Base-by-base conservation (phyloP, 1,284 basidiomycete species). In the Fomitiporia mediterranea region DNA sequence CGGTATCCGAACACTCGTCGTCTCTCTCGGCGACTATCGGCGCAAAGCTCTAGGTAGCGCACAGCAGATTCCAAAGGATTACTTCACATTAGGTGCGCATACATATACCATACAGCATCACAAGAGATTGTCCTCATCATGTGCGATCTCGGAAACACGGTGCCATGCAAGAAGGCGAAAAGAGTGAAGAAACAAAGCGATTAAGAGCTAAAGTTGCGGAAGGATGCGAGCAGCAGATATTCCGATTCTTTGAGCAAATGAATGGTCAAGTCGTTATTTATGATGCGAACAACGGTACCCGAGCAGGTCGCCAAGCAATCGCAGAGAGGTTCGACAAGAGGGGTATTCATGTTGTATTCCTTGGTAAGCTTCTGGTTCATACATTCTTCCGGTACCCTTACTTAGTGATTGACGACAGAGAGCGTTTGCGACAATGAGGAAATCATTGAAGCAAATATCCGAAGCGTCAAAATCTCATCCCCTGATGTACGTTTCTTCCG, bases 221-320 rank as follows among this genome's bases (percentile, higher is more conserved):
- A 2, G 91, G 88, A 15, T 90, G 97, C 62, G 94, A 98, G 71
- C 79, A 89, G 66, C 77, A 86, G 53, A 94, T 99, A 43, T 87
- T 85, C 81, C 85, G 94, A 59, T 97, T 91, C 71, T 99, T 97
- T 73, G 80, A 84, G 21, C 55, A 60, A 61, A 75, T 76, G 1
- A 86, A 90, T 9, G 95, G 95, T 0, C 96, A 99, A 69, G 95
- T 99, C 15, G 93, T 96, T 32, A 95, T 99, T 60, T 99, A 98
- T 73, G 97, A 99, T 68, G 97, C 97, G n/a, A 99, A 99, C 69
- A 98, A 99, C 66, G 93, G 94, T 1, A 86, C 84, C 8, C 76
- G 78, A 46, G 78, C 76, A 42, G 79, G 80, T 35, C 77, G 97
- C 51, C 82, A 86, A 60, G 76, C 74, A 15, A 72, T 97, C 35